Base-by-base conservation (phyloP, 176 grass and related monocot genomes). In the Zoysia japonica region DNA sequence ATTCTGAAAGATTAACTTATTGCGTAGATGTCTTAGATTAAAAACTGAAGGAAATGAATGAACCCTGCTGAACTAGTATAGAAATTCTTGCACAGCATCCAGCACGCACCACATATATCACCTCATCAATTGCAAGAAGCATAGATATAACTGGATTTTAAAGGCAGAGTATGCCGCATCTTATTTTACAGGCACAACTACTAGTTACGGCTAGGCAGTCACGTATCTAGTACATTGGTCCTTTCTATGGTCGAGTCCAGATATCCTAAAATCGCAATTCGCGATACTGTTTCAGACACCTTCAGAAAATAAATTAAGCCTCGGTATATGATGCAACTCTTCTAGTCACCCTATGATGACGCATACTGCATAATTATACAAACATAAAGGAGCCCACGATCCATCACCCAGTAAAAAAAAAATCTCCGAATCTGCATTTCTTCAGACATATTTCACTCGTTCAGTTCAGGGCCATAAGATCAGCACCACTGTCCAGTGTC, bases 121-220 rank as follows among this genome's bases (percentile, higher is more conserved):
- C 2, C 44, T 64, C 47, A 61, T 71, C 67, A 50, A 65, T 62
- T 78, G n/a, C 50, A 56, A 69, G 10, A 55, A 69, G 45, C 61
- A 60, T 11, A 39, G 55, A 14, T 59, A 57, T 75, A 70, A 35
- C 38, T 38, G 15, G 70, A 62, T 13, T 13, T 20, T 57, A 51
- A 65, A 17, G 64, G 17, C 52, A 46, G 56, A 17, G 61, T 40
- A 64, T 68, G 44, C 8, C 50, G 37, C 66, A 5, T 37, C 38
- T 74, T 65, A 60, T 78, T 40, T 40, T 20, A 65, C 28, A 57
- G 13, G 44, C 61, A 72, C n/a, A 0, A 60, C 71, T 67, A 43
- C 1, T 67, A 7, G 7, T 61, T 28, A 15, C 61, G 19, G 62
- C 6, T 54, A 79, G 36, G 12, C 12, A 63, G 14, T 65, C 43